Percentiles rank a stretch among this genome's conserved stretches.
Conservation (phyloP, 1,284 basidiomycete genomes). For the Cutaneotrichosporon cutaneum region DNA sequence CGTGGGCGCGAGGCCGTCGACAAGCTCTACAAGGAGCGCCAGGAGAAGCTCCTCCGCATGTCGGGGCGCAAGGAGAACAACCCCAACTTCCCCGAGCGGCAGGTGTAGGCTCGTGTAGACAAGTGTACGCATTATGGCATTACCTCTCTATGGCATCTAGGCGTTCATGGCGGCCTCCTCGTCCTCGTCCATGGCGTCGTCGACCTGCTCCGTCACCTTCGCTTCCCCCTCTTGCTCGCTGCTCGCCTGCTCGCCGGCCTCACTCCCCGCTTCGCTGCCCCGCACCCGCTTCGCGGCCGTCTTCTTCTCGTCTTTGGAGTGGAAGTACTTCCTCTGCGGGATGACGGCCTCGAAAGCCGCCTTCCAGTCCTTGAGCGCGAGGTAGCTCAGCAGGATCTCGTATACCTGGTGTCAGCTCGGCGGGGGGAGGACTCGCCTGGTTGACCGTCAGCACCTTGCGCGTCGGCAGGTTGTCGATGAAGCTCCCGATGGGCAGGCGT, state of each 20-base stretch:
- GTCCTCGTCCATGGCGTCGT: conserved; percentile 16
- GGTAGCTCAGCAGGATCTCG: conserved; percentile 88
- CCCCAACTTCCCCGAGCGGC: conserved; percentile 8
- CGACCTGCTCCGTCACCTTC: conserved; percentile 18
- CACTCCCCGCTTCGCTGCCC: conserved; percentile 7
- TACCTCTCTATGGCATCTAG: conserved; percentile 10
- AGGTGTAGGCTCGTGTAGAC: not conserved
- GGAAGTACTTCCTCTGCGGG: conserved; percentile 77
- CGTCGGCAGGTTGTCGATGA: conserved; percentile 75
- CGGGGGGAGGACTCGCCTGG: conserved; percentile 61
- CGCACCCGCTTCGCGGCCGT: conserved; percentile 18
- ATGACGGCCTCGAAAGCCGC: conserved; percentile 79
- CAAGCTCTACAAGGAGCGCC: conserved; percentile 30
- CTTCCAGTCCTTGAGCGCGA: conserved; percentile 78
- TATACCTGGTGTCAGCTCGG: conserved; percentile 60
- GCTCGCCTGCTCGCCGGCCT: conserved; percentile 6
- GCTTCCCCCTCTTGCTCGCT: conserved; percentile 18
- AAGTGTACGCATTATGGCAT: conserved; percentile 2
- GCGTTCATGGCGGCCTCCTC: conserved; percentile 31
- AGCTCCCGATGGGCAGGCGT: conserved; percentile 86
- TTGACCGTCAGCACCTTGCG: conserved; percentile 97
- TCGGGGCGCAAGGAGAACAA: conserved; percentile 34
- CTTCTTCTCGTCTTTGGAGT: conserved; percentile 22
- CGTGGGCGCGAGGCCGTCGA: conserved; percentile 41
- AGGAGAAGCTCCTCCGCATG: conserved; percentile 34